Evolutionary conservation across 2,329 filamentous ascomycete genomes (phyloP), one percentile per base, ranked within the genome.

Genomic region (Cladosporium colombiae): DNA sequence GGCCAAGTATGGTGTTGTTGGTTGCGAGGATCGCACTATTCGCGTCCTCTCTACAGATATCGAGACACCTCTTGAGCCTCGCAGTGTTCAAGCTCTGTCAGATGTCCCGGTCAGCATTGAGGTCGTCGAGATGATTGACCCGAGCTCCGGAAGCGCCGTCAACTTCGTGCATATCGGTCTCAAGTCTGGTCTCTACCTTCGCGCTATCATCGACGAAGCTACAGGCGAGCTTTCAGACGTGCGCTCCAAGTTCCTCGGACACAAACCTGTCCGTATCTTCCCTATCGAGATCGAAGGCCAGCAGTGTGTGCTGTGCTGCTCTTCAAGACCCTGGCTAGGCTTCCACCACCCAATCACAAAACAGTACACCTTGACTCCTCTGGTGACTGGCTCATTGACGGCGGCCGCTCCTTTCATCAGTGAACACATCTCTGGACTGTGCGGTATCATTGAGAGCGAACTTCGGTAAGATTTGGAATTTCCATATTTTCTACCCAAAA

Each of bases 341-440:
- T 98, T 98, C 76, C 90, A 93, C 0, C 92, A 98, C 73, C 88
- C 91, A 1, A 89, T 93, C 67, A 93, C 91, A 2, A 92, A 91
- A 74, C 89, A 89, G 44, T 97, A 97, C 74, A 92, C 96, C 79
- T 89, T 98, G 71, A 97, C 94, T 0, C 95, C 96, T 0, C 81
- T 99, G 33, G 92, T 71, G 50, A 71, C 70, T 74, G 88, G 90
- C 62, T 89, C 90, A 49, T 86, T 99, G 31, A 93, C 97, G 77
- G 97, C 92, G 84, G 93, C 91, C 3, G 97, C 93, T 90, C 97
- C 95, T 73, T 98, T 99, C 76, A 94, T 91, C 77, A 97, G 93
- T 75, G 92, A 97, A 76, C 91, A 97, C 77, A 73, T 75, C 65
- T 58, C 65, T 16, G 73, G 70, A 21, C 64, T 73, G 80, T 77